Evolutionary conservation across 2,329 filamentous ascomycete genomes (phyloP), one percentile per base, ranked within the genome.

Genomic region (Sphaceloma murrayae): DNA sequence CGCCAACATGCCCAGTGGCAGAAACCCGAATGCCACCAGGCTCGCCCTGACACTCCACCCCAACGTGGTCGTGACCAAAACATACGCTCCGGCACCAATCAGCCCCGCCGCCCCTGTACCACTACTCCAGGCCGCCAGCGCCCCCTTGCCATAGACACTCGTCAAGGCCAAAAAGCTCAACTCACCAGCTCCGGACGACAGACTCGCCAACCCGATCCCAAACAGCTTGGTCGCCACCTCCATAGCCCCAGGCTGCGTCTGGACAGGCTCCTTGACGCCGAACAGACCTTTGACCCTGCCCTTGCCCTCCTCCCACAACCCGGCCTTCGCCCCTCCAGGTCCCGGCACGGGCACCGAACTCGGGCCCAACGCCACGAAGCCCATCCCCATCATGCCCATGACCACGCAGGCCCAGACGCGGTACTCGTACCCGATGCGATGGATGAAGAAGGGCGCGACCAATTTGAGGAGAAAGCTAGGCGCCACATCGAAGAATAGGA

Each of bases 381-480:
- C 73, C 91, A 96, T 96, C 49, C 91, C 91, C 5, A 70, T 62
- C n/a, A 79, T 75, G 0, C 88, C 94, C 2, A 93, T 67, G 1
- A 68, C 68, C 49, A 83, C 84, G 59, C 94, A 85, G 40, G 81
- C 62, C 34, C 85, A 57, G 46, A 94, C 76, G 6, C 91, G 84
- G 2, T 79, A 56, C 16, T 73, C 69, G 64, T 96, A 96, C 0
- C 89, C 83, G 6, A 96, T 74, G 46, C 75, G 70, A 60, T 95
- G 86, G 58, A 96, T 94, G 55, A 94, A 89, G 70, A 96, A 95
- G 1, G 91, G 91, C 0, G 85, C 86, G 56, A 86, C 68, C 38
- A 96, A 74, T 62, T 96, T 96, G 40, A 82, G 85, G 45, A 84
- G 62, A 64, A 98, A 94, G 8, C 85, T 87, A 1, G 91, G 91